These are phyloP conservation scores for Talaromyces sp. DNA, from an alignment of 2,329 filamentous ascomycete genomes.

Conservation along the genomic window DNA sequence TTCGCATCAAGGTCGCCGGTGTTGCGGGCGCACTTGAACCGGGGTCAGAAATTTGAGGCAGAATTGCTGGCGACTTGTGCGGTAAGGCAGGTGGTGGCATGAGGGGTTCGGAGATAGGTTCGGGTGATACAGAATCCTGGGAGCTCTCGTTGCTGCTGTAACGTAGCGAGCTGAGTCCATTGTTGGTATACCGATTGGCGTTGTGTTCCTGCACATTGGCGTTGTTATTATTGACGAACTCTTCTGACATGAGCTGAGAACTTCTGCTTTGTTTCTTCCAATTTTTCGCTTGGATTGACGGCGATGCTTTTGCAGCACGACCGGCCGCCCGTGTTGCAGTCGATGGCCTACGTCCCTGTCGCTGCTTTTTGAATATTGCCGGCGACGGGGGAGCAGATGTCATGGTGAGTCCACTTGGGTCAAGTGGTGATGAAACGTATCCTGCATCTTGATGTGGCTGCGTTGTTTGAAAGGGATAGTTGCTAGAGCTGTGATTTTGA, in stretches of 20 bases:
- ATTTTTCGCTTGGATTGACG: conserved; percentile 42
- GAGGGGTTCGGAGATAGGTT: conserved; percentile 48
- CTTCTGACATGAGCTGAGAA: conserved; percentile 32
- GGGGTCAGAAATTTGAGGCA: conserved; percentile 30
- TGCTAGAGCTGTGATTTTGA: conserved; percentile 36
- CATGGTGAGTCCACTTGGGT: conserved; percentile 34
- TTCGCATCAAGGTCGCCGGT: conserved; percentile 81
- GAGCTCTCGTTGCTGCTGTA: conserved; percentile 45
- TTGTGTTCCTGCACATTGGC: conserved; percentile 35
- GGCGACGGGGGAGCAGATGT: conserved; percentile 34
- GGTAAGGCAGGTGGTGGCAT: conserved; percentile 51
- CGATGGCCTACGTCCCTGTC: conserved; percentile 38
- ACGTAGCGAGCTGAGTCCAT: conserved; percentile 31
- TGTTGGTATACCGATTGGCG: conserved; percentile 25
- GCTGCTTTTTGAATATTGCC: conserved; percentile 37
- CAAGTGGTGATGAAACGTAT: conserved; percentile 39
- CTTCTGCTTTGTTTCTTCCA: conserved; percentile 33
- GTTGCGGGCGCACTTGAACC: conserved; percentile 64
- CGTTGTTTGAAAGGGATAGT: conserved; percentile 35
- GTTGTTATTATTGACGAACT: conserved; percentile 28
- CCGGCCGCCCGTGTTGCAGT: conserved; percentile 33
- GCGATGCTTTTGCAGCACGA: conserved; percentile 43
- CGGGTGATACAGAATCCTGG: conserved; percentile 49
- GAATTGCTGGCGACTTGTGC: conserved; percentile 40
- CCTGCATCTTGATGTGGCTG: conserved; percentile 39